A percentile compares a stretch with the other conserved stretches of the same genome.
phyloP scores from a whole-genome alignment of 2,329 filamentous ascomycete species.

The Pyricularia grisea region DNA sequence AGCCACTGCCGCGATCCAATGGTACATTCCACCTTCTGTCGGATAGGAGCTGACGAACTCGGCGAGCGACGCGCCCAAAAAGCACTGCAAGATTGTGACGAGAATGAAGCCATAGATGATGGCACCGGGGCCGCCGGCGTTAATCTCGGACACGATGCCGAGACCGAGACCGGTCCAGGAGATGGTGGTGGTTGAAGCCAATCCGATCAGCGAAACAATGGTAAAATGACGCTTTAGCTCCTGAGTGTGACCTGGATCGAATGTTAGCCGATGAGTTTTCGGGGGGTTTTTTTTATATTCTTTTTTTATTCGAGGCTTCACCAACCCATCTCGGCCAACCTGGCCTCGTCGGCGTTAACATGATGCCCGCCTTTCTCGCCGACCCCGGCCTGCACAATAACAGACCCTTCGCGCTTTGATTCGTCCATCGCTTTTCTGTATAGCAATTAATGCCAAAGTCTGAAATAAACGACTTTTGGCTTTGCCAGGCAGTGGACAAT shows the following conservation, averaged over 20 bases:
- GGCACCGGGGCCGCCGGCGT: constrained; percentile 35
- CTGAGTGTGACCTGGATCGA: constrained; percentile 31
- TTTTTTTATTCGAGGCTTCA: neutral
- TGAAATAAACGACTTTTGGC: neutral
- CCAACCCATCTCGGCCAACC: constrained; percentile 4
- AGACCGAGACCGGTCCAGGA: constrained; percentile 38
- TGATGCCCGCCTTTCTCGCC: neutral
- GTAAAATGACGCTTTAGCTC: constrained; percentile 38
- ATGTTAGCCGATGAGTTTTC: neutral
- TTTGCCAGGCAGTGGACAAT: neutral
- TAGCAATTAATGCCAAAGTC: neutral
- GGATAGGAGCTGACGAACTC: constrained; percentile 39
- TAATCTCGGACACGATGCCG: constrained; percentile 34
- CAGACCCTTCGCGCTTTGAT: neutral
- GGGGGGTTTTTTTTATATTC: too few species aligned
- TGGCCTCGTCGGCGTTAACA: constrained; percentile 3
- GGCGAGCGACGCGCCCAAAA: constrained; percentile 32
- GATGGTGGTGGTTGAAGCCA: constrained; percentile 39
- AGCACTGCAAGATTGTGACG: constrained; percentile 34
- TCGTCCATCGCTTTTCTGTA: neutral
- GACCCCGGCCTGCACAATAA: neutral
- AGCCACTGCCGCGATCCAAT: constrained; percentile 38
- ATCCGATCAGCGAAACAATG: constrained; percentile 34
- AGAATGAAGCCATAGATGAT: constrained; percentile 42
- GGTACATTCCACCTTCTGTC: constrained; percentile 39